phyloP scores from a whole-genome alignment of 345 rosid species.

The Lepidium sativum region DNA sequence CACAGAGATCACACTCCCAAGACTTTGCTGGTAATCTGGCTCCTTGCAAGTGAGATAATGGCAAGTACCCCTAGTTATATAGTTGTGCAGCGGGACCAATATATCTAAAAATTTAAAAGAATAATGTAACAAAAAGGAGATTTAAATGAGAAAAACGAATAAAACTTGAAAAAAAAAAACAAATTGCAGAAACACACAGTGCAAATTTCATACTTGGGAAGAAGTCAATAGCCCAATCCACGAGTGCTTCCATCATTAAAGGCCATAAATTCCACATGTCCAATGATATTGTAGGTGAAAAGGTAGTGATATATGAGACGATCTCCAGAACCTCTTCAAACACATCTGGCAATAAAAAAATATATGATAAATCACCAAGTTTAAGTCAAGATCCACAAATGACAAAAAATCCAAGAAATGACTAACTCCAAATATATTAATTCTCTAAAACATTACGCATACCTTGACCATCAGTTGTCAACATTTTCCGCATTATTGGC shows the following conservation, averaged over 20 bases:
- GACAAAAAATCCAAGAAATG: background rate
- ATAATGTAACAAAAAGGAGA: background rate
- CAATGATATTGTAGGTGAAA: slow-evolving; percentile 82
- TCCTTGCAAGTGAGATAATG: slow-evolving; percentile 84
- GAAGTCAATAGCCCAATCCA: slow-evolving; percentile 98
- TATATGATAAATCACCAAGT: background rate
- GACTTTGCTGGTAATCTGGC: slow-evolving; percentile 94
- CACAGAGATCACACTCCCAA: slow-evolving; percentile 78
- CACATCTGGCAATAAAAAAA: slow-evolving; percentile 54
- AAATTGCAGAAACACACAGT: background rate
- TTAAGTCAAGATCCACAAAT: background rate
- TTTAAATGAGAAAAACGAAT: background rate
- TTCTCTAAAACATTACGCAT: slow-evolving; percentile 1
- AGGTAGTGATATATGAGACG: slow-evolving; percentile 88
- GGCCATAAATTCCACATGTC: slow-evolving; percentile 99
- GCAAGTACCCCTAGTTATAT: slow-evolving; percentile 78
- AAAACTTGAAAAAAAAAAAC: background rate
- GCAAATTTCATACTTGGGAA: slow-evolving; percentile 53
- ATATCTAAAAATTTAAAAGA: slow-evolving; percentile 49
- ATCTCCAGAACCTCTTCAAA: slow-evolving; percentile 99
- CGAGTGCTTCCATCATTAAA: slow-evolving; percentile 82
- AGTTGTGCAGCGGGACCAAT: slow-evolving; percentile 92
- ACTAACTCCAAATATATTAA: background rate
- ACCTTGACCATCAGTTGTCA: slow-evolving; percentile 99
- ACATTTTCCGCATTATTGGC: slow-evolving; percentile 90